These are phyloP conservation scores for Nicotiana undulata DNA, from an alignment of 257 asterid genomes.

Conservation along the genomic window DNA sequence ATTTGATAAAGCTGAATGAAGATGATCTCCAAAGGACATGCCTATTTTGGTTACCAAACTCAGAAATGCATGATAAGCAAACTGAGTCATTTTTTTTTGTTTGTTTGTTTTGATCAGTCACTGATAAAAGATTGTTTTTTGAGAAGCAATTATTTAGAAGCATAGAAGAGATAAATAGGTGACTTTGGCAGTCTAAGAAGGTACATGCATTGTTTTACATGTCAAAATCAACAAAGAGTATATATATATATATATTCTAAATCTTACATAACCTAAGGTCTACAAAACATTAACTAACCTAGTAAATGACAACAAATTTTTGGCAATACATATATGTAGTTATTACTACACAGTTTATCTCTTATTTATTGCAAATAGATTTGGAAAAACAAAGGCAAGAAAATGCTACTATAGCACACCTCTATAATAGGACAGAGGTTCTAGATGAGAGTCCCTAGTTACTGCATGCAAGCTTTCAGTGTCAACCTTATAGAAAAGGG, in stretches of 20 bases:
- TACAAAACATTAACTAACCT: neutral
- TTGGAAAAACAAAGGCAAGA: neutral
- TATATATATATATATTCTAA: neutral
- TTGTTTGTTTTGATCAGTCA: neutral
- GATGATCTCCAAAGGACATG: constrained; percentile 4
- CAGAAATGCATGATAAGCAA: neutral
- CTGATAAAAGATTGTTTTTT: neutral
- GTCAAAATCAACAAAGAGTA: neutral
- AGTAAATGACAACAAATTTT: neutral
- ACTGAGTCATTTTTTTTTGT: neutral
- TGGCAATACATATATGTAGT: neutral
- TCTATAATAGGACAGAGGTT: too few relatives aligned
- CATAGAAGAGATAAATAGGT: neutral
- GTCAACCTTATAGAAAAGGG: too few relatives aligned
- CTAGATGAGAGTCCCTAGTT: too few relatives aligned
- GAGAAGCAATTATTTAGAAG: neutral
- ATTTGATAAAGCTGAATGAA: constrained; percentile 2
- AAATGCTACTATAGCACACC: too few relatives aligned
- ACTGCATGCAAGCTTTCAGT: too few relatives aligned
- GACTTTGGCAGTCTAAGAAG: neutral
- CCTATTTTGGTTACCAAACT: neutral
- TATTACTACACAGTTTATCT: neutral
- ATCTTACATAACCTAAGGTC: neutral
- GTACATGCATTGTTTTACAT: neutral
- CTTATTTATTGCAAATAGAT: neutral